phyloP scores from a whole-genome alignment of 306 rosid species.

The Acacia acuminata region DNA sequence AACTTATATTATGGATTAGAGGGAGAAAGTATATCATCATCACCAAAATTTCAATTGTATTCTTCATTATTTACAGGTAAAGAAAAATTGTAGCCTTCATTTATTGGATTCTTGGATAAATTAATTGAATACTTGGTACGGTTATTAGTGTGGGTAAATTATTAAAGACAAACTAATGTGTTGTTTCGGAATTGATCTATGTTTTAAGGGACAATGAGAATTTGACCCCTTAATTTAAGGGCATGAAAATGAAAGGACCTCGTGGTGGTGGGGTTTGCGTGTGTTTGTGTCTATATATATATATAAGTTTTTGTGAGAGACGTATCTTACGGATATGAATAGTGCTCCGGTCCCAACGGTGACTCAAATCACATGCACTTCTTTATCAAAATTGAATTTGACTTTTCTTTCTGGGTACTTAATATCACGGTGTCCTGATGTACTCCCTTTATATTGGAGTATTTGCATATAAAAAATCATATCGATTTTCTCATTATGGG shows the following conservation, averaged over 20 bases:
- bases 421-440: neutral
- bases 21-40: no score
- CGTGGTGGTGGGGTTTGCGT: no score
- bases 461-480: no score
- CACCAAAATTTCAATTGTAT: no score
- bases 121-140: neutral
- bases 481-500: no score
- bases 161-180: neutral
- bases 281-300: no score
- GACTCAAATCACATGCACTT: neutral
- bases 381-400: neutral
- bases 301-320: neutral
- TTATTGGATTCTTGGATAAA: neutral
- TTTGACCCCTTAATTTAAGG: neutral
- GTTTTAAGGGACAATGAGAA: neutral
- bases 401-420: neutral
- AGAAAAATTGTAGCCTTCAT: neutral
- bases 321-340: neutral
- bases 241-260: neutral
- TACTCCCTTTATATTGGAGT: neutral
- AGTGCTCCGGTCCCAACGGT: constrained; percentile 1
- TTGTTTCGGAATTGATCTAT: neutral
- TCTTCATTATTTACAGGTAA: no score
- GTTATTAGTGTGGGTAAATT: neutral
- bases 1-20: no score